Base-by-base conservation (phyloP, 2,329 filamentous ascomycete species). In the Shiraia bambusicola region DNA sequence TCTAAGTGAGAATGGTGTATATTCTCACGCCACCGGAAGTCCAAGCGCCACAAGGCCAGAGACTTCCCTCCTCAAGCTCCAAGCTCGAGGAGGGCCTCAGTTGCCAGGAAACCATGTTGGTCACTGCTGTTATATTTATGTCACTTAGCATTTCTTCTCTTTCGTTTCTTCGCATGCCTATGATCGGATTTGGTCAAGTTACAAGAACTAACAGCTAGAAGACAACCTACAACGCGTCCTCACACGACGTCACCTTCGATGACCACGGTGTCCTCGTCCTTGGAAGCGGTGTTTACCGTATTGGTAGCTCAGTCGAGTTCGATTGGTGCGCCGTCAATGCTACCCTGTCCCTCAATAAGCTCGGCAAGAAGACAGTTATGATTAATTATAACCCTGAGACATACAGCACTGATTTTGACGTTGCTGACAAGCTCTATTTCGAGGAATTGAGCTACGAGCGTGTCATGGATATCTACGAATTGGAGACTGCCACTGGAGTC, bases 381-480 rank as follows among this genome's bases (percentile, higher is more conserved):
- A 93, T 98, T 63, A 97, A 97, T 19, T 87, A 82, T 59, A 92
- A 93, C 59, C 88, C 88, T 0, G 88, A 95, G 61, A 95, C 90
- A 2, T 82, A 81, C 45, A 76, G 66, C 40, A 96, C 92, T 0
- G 93, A 97, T 70, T 92, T 86, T 66, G 93, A 98, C 58, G 82
- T 81, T 8, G 88, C 90, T 7, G 92, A 97, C 60, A 89, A 84
- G 61, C 81, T 98, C 4, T 98, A 97, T 73, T 98, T 98, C 53
- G 93, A 97, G 59, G 93, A 98, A 72, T 74, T 97, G 40, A 93
- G 86, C 70, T 97, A 96, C 67, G 93, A 97, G 75, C 86, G 92
- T 65, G 92, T 97, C 8, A 95, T 97, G 89, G 93, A 98, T 69
- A 97, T 97, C 54, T 96, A 96, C 69, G 93, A 97, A 70, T 80